phyloP scores from a whole-genome alignment of 1,284 basidiomycete species.

The Quambalaria eucalypti region DNA sequence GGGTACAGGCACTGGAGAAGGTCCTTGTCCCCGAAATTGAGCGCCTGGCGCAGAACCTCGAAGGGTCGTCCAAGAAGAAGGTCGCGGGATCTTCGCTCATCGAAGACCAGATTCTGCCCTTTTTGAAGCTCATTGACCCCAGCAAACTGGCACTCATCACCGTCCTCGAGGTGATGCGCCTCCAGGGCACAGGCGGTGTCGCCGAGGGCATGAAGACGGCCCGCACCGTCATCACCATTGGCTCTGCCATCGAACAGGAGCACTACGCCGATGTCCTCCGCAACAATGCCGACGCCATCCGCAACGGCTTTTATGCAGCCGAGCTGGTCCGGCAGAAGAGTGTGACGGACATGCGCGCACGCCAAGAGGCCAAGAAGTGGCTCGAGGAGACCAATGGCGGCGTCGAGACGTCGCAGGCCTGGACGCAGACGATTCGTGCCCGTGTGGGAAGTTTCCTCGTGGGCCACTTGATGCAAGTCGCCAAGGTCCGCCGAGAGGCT shows the following conservation, averaged over 20 bases:
- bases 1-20: conserved; percentile 36
- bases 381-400: conserved; percentile 6
- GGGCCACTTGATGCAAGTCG: conserved; percentile 72
- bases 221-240: conserved; percentile 70
- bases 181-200: conserved; percentile 68
- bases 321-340: background rate
- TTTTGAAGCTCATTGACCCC: conserved; percentile 65
- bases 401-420: conserved; percentile 50
- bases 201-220: conserved; percentile 82
- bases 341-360: background rate
- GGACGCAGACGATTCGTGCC: conserved; percentile 62
- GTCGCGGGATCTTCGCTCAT: background rate
- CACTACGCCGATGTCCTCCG: conserved; percentile 27
- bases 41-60: conserved; percentile 4
- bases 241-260: conserved; percentile 74
- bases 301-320: background rate
- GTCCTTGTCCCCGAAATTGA: conserved; percentile 22
- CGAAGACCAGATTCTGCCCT: conserved; percentile 51
- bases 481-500: conserved; percentile 61
- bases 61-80: background rate
- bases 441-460: conserved; percentile 76
- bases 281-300: conserved; percentile 15
- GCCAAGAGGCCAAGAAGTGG: background rate
- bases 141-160: conserved; percentile 78
- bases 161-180: conserved; percentile 79